Evolutionary conservation across 2,329 filamentous ascomycete species (phyloP).

Genomic region (Ophiostoma sp.): DNA sequence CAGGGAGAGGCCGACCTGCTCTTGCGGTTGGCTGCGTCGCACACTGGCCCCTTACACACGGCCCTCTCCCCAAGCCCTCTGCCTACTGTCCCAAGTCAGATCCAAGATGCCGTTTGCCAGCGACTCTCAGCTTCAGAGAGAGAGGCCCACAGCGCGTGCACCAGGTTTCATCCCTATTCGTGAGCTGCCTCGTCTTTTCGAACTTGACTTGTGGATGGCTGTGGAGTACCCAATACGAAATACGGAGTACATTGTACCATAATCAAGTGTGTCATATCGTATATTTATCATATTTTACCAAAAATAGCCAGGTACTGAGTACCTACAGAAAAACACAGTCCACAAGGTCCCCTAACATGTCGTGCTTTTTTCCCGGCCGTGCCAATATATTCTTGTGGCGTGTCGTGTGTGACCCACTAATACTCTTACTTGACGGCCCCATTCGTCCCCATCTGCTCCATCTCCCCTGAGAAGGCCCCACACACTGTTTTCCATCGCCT

Average conservation of each 20-base stretch:
- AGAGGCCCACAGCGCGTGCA: constrained; percentile 5
- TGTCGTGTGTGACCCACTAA: constrained; percentile 14
- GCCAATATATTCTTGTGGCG: constrained; percentile 25
- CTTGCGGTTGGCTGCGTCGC: background rate
- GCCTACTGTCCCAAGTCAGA: too few species aligned
- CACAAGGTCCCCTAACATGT: background rate
- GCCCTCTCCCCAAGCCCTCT: too few species aligned
- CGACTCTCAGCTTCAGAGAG: background rate
- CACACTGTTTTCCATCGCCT: constrained; percentile 14
- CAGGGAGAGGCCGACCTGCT: constrained; percentile 17
- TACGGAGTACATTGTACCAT: constrained; percentile 1
- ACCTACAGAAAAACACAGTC: background rate
- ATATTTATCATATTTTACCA: background rate
- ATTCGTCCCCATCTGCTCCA: background rate
- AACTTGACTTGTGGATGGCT: background rate
- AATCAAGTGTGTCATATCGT: too few species aligned
- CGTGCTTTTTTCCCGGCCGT: constrained; percentile 15
- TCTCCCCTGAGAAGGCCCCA: constrained; percentile 10
- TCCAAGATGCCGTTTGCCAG: background rate
- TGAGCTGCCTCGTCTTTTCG: background rate
- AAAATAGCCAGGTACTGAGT: background rate
- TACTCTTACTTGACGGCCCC: background rate
- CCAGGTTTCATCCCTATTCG: constrained; percentile 21
- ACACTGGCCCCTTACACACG: background rate
- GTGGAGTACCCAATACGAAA: background rate